Evolutionary conservation across 768 basidiomycete genomes (phyloP).

Genomic region (Mycena filopes): DNA sequence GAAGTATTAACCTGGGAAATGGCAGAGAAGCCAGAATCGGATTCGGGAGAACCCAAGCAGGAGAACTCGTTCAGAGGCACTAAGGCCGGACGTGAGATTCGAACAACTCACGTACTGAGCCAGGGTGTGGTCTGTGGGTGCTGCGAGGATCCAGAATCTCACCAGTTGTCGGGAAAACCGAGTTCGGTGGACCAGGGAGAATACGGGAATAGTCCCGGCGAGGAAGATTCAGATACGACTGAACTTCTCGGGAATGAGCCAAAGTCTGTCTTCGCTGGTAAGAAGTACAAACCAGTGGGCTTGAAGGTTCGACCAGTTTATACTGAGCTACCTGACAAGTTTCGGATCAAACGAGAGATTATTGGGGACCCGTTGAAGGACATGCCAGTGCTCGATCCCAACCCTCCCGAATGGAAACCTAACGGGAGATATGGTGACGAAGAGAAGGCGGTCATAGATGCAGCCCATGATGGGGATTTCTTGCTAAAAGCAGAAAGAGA

Average conservation of each 20-base stretch:
- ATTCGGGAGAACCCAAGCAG: no score
- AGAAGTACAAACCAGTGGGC: conserved; percentile 37
- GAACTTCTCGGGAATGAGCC: no score
- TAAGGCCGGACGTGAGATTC: no score
- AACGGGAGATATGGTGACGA: conserved; percentile 28
- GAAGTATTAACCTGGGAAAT: neutral
- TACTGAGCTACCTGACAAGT: conserved; percentile 34
- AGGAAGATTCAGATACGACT: neutral
- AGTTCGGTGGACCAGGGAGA: no score
- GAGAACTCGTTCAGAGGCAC: no score
- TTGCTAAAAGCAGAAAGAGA: conserved; percentile 41
- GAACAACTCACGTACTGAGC: no score
- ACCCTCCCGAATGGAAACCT: conserved; percentile 35
- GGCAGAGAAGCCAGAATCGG: neutral
- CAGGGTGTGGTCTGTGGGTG: no score
- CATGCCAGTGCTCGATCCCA: conserved; percentile 26
- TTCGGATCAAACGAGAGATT: conserved; percentile 28
- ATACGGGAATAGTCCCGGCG: neutral
- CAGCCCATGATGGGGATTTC: conserved; percentile 33
- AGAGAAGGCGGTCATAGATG: conserved; percentile 35
- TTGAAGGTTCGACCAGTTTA: conserved; percentile 35
- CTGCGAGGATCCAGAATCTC: no score
- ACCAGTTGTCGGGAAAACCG: no score
- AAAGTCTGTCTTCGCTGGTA: conserved; percentile 1
- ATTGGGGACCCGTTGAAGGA: conserved; percentile 34